phyloP scores from a whole-genome alignment of 2,329 filamentous ascomycete species.

The Tympanopsis confertula region DNA sequence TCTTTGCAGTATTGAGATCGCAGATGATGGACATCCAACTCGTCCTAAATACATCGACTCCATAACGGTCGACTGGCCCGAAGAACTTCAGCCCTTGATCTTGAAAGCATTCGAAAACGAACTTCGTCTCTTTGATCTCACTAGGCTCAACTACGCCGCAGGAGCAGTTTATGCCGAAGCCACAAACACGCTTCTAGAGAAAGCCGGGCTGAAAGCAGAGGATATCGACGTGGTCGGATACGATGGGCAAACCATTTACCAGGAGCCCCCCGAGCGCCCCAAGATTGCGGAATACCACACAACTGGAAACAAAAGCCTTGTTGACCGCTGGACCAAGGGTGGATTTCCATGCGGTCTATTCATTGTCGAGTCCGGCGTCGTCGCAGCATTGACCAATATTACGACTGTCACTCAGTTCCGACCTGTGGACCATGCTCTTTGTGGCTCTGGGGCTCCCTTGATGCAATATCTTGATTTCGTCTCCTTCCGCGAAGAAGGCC shows the following conservation, averaged over 20 bases:
- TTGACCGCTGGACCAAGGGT: slow-evolving; percentile 14
- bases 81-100: slow-evolving; percentile 11
- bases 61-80: slow-evolving; percentile 15
- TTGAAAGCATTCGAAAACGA: slow-evolving; percentile 14
- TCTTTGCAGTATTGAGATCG: slow-evolving; percentile 13
- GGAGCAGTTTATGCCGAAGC: slow-evolving; percentile 15
- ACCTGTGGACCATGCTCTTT: slow-evolving; percentile 15
- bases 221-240: slow-evolving; percentile 16
- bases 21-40: slow-evolving; percentile 13
- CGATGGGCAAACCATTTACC: slow-evolving; percentile 17
- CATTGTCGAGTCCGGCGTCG: slow-evolving; percentile 16
- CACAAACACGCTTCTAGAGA: slow-evolving; percentile 10
- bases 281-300: slow-evolving; percentile 8
- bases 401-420: slow-evolving; percentile 16
- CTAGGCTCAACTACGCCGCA: slow-evolving; percentile 15
- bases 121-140: slow-evolving; percentile 14
- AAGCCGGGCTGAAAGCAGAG: slow-evolving; percentile 8
- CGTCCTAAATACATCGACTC: slow-evolving; percentile 13
- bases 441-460: slow-evolving; percentile 13
- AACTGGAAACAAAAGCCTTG: slow-evolving; percentile 11
- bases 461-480: slow-evolving; percentile 20
- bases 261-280: slow-evolving; percentile 13
- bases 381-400: slow-evolving; percentile 14
- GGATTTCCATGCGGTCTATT: slow-evolving; percentile 14
- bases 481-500: slow-evolving; percentile 12